Evolutionary conservation across 768 basidiomycete genomes (phyloP).

Genomic region (Naganishia onofrii): DNA sequence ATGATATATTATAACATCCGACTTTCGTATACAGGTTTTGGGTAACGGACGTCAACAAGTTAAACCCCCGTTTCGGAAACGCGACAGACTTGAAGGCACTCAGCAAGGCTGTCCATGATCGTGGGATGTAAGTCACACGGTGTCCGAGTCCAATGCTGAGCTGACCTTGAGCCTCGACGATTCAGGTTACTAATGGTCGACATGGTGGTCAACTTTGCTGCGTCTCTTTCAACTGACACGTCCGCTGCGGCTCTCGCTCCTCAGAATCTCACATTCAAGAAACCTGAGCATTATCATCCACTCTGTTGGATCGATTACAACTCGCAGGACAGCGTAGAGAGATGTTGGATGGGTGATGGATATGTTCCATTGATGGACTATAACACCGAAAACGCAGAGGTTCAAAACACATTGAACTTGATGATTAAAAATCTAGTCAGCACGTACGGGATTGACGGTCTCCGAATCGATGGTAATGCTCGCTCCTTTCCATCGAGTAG

Average conservation of each 20-base stretch:
- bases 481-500: neutral
- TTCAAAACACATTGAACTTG: conserved; percentile 62
- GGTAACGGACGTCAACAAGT: conserved; percentile 58
- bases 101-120: conserved; percentile 65
- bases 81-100: conserved; percentile 70
- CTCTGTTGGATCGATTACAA: conserved; percentile 71
- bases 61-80: conserved; percentile 74
- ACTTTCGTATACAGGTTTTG: conserved; percentile 35
- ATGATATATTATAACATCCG: no score
- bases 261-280: conserved; percentile 39
- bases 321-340: conserved; percentile 54
- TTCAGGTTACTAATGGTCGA: conserved; percentile 74
- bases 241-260: conserved; percentile 31
- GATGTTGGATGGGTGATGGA: conserved; percentile 71
- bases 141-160: neutral
- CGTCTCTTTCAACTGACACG: conserved; percentile 45
- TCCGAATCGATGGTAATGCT: conserved; percentile 66
- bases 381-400: conserved; percentile 68
- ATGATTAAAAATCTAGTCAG: conserved; percentile 70
- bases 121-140: conserved; percentile 59
- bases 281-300: conserved; percentile 64
- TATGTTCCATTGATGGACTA: conserved; percentile 73
- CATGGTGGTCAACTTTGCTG: conserved; percentile 79
- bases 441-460: conserved; percentile 75
- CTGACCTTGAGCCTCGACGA: no score